A percentile compares a stretch with the other conserved stretches of the same genome.
Conservation (phyloP, 1,284 basidiomycete genomes). For the Cronartium quercuum region DNA sequence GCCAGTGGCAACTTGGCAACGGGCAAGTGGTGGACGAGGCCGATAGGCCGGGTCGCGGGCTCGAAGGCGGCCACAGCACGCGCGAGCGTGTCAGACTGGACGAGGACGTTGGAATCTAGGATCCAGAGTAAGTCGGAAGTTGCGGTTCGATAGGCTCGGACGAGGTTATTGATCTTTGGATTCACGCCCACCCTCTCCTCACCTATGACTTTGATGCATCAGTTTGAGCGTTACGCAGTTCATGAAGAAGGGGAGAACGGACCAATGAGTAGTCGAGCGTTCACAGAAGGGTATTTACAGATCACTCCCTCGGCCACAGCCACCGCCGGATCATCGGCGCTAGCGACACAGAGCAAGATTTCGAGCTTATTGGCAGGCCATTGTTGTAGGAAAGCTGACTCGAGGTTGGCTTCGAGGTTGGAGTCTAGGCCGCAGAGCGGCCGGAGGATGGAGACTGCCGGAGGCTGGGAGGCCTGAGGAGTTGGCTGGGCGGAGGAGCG, state of each 20-base stretch:
- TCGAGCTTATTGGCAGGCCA: slow-evolving; percentile 70
- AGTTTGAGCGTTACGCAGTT: slow-evolving; percentile 4
- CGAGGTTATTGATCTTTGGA: slow-evolving; percentile 95
- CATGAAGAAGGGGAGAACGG: slow-evolving; percentile 45
- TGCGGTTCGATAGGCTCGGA: slow-evolving; percentile 72
- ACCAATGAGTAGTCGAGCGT: slow-evolving; percentile 70
- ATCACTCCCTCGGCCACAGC: slow-evolving; percentile 68
- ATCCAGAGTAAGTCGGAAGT: slow-evolving; percentile 90
- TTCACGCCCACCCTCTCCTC: slow-evolving; percentile 68
- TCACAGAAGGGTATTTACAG: slow-evolving; percentile 65
- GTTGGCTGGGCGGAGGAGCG: neutral
- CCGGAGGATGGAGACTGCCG: slow-evolving; percentile 82
- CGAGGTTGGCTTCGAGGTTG: slow-evolving; percentile 86
- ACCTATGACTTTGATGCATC: slow-evolving; percentile 44
- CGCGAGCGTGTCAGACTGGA: slow-evolving; percentile 71
- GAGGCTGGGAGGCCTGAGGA: slow-evolving; percentile 48
- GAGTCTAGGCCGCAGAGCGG: slow-evolving; percentile 86
- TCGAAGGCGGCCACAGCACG: slow-evolving; percentile 72
- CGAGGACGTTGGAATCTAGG: slow-evolving; percentile 84
- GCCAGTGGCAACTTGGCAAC: slow-evolving; percentile 63
- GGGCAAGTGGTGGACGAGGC: slow-evolving; percentile 92
- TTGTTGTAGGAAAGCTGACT: slow-evolving; percentile 79
- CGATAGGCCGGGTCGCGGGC: slow-evolving; percentile 53
- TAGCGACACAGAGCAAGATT: slow-evolving; percentile 76
- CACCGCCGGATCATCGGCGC: slow-evolving; percentile 73